A percentile compares a stretch with the other conserved stretches of the same genome.
Evolutionary conservation across 2,329 filamentous ascomycete species (phyloP).

Genomic region (Microsporum canis): DNA sequence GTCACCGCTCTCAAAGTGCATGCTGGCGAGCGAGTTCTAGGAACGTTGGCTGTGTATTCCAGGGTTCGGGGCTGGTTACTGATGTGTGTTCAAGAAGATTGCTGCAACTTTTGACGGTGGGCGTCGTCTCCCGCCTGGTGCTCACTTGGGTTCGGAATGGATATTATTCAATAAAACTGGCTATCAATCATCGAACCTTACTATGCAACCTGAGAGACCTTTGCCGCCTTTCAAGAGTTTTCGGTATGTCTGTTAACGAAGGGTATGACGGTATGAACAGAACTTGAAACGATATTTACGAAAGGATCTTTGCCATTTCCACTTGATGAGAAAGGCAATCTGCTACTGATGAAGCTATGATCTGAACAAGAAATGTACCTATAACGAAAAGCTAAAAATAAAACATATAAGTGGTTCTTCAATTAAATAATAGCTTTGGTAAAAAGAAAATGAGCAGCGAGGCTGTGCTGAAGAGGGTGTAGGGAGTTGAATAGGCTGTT

Average conservation of each 20-base stretch:
- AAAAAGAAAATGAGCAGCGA: not conserved
- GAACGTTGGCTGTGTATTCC: not conserved
- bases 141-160: not conserved
- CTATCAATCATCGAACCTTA: not conserved
- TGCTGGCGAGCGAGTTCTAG: not conserved
- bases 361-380: not conserved
- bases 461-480: not conserved
- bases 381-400: not conserved
- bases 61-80: not conserved
- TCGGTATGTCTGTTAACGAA: not conserved
- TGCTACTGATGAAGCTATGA: not conserved
- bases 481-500: not conserved
- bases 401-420: not conserved
- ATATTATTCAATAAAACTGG: not conserved
- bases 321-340: not conserved
- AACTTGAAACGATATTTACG: not conserved
- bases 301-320: not conserved
- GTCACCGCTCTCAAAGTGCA: not conserved
- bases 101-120: not conserved
- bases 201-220: not conserved
- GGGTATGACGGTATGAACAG: not conserved
- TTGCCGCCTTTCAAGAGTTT: not conserved
- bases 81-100: not conserved
- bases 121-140: not conserved
- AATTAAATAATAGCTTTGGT: not conserved